Evolutionary conservation across 2,329 filamentous ascomycete genomes (phyloP).

Genomic region (Pseudocercospora fijiensis): DNA sequence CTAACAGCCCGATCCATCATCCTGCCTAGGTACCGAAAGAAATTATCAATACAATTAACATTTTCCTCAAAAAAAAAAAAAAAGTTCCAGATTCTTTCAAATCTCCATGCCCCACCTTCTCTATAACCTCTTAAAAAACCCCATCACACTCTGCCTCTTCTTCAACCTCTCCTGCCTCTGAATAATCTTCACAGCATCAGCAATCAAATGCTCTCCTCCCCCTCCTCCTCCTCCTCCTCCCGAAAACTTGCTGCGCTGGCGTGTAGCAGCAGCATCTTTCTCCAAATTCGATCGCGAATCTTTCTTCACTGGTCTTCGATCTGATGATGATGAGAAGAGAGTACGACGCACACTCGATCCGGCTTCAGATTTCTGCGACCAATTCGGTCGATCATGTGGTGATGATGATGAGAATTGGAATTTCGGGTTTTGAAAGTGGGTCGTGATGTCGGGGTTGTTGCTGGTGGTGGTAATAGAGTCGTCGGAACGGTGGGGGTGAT

Average conservation of each 20-base stretch:
- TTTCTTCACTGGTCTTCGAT: conserved; percentile 1
- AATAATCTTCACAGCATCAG: conserved; percentile 32
- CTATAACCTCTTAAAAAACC: conserved; percentile 26
- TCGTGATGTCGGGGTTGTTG: background rate
- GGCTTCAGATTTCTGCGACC: conserved; percentile 28
- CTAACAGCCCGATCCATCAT: too few relatives aligned
- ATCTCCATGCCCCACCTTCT: background rate
- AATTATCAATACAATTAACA: background rate
- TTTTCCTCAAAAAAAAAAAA: background rate
- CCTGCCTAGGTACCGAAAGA: too few relatives aligned
- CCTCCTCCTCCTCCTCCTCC: too few relatives aligned
- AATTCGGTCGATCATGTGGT: conserved; percentile 28
- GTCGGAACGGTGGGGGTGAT: background rate
- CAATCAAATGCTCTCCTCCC: conserved; percentile 28
- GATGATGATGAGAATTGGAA: too few relatives aligned
- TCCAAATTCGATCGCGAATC: background rate
- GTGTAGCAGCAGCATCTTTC: background rate
- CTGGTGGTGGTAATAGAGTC: background rate
- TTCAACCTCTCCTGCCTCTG: conserved; percentile 25
- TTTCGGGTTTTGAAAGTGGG: background rate
- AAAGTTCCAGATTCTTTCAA: background rate
- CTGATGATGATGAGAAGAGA: conserved; percentile 16
- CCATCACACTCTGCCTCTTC: conserved; percentile 23
- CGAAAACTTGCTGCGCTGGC: background rate
- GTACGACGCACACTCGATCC: conserved; percentile 15